phyloP scores from a whole-genome alignment of 2,329 filamentous ascomycete genomes.

The Monilinia laxa region DNA sequence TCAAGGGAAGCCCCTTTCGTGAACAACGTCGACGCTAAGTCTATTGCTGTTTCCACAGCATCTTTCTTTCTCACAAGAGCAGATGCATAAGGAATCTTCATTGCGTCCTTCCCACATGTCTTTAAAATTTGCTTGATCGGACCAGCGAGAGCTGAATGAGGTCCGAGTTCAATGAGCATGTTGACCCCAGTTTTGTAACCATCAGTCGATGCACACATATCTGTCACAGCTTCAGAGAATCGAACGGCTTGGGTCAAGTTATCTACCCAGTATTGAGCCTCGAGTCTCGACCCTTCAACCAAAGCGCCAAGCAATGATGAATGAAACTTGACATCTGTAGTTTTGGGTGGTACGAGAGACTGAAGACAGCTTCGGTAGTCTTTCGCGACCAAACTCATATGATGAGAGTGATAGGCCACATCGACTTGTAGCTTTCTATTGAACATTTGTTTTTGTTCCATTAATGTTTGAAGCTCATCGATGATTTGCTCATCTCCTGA shows the following conservation, averaged over 20 bases:
- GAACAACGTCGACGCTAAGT: constrained; percentile 28
- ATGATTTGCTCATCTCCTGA: constrained; percentile 30
- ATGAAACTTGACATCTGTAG: constrained; percentile 41
- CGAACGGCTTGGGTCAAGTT: constrained; percentile 48
- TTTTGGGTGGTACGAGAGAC: constrained; percentile 12
- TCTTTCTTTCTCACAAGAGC: constrained; percentile 26
- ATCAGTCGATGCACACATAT: constrained; percentile 30
- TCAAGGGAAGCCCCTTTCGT: constrained; percentile 40
- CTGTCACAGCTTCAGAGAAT: constrained; percentile 44
- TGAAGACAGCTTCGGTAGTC: constrained; percentile 21
- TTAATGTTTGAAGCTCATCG: constrained; percentile 26
- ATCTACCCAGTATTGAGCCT: constrained; percentile 46
- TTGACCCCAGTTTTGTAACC: constrained; percentile 30
- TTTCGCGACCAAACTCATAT: constrained; percentile 21
- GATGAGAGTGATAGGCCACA: constrained; percentile 24
- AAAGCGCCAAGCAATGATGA: constrained; percentile 45
- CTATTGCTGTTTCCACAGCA: constrained; percentile 27
- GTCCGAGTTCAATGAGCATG: constrained; percentile 31
- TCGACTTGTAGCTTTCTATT: constrained; percentile 28
- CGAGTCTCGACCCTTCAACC: constrained; percentile 34
- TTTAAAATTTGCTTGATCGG: constrained; percentile 40
- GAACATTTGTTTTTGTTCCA: constrained; percentile 33
- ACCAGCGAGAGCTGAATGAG: constrained; percentile 31
- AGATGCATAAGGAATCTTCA: constrained; percentile 38
- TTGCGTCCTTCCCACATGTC: constrained; percentile 44